These are phyloP conservation scores for Lepiota venenata DNA, from an alignment of 768 basidiomycete genomes.

Conservation along the genomic window DNA sequence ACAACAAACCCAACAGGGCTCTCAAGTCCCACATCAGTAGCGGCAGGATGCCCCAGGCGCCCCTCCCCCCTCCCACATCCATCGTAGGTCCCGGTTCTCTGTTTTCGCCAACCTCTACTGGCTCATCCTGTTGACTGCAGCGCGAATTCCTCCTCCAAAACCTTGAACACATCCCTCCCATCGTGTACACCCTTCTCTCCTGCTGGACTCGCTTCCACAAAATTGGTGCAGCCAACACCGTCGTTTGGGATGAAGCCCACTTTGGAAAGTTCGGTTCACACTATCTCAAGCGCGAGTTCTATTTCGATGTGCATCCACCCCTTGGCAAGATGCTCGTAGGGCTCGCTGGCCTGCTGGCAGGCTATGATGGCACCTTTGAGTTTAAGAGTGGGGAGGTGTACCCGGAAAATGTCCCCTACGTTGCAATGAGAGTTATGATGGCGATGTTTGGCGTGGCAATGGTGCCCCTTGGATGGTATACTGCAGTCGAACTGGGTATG, in stretches of 20 bases:
- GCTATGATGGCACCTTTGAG: constrained; percentile 90
- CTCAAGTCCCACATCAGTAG: constrained; percentile 41
- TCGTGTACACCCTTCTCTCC: constrained; percentile 87
- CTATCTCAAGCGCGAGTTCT: constrained; percentile 98
- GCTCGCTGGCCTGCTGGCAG: constrained; percentile 84
- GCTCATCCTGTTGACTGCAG: constrained; percentile 32
- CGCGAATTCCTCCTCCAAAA: constrained; percentile 79
- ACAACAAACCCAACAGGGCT: constrained; percentile 42
- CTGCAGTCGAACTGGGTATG: constrained; percentile 92
- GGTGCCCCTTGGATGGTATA: constrained; percentile 97
- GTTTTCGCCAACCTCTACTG: constrained; percentile 14
- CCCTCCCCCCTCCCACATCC: constrained; percentile 63
- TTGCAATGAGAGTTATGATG: constrained; percentile 93
- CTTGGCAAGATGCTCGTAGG: constrained; percentile 99
- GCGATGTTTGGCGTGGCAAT: constrained; percentile 93
- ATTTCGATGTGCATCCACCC: constrained; percentile 98
- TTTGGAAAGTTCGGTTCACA: constrained; percentile 99
- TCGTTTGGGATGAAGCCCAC: constrained; percentile 99
- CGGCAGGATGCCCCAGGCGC: constrained; percentile 58
- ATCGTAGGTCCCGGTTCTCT: constrained; percentile 39
- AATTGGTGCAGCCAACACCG: constrained; percentile 81
- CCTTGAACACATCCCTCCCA: constrained; percentile 71
- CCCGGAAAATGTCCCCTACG: constrained; percentile 82
- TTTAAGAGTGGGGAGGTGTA: constrained; percentile 92
- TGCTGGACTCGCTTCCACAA: constrained; percentile 95